Evolutionary conservation across 129 eudicot genomes (phyloP).

Genomic region (Chrysanthemum makinoi): DNA sequence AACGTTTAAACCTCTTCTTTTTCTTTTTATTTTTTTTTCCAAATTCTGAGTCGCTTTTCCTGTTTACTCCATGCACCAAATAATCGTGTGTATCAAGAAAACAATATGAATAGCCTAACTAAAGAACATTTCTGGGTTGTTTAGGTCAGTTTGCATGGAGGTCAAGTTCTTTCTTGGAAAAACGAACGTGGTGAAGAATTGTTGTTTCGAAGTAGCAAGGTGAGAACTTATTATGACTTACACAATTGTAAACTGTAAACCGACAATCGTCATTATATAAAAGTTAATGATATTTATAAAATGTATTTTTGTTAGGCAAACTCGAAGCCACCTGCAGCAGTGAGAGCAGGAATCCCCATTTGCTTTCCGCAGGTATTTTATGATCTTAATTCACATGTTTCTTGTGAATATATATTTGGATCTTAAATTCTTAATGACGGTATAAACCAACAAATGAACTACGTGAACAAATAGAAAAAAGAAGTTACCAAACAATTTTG

Average conservation of each 20-base stretch:
- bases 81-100: not conserved
- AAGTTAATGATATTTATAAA: not conserved
- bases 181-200: conserved; percentile 79
- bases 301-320: conserved; percentile 48
- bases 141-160: conserved; percentile 81
- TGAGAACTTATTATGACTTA: not conserved
- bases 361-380: conserved; percentile 89
- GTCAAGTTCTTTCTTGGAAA: conserved; percentile 96
- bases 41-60: not conserved
- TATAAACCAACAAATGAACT: not conserved
- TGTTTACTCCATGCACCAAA: not conserved
- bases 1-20: not conserved
- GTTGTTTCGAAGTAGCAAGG: conserved; percentile 81
- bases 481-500: too few relatives aligned
- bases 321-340: conserved; percentile 81
- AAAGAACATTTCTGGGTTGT: not conserved
- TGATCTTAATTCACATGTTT: not conserved
- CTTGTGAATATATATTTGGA: not conserved
- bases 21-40: not conserved
- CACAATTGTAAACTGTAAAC: not conserved
- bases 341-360: conserved; percentile 95
- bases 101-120: not conserved
- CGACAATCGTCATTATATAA: not conserved
- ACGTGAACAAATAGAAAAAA: too few relatives aligned
- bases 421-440: too few relatives aligned